Base-by-base conservation (phyloP, 2,329 filamentous ascomycete species). In the Tolypocladium capitatum region DNA sequence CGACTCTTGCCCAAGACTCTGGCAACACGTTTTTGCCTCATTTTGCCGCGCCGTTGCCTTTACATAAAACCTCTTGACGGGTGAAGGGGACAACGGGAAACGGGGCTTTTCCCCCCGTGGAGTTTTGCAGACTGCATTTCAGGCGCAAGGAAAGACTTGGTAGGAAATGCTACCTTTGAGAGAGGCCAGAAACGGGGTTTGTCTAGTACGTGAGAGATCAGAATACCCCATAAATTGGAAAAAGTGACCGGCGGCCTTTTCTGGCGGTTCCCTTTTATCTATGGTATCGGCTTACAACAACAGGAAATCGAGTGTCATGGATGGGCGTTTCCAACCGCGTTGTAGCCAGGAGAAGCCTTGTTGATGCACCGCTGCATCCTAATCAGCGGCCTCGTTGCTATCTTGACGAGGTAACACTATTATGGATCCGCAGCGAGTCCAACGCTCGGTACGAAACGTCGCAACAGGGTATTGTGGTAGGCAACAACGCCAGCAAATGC, bases 181-280 rank as follows among this genome's bases (percentile, higher is more conserved):
- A 18, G 6, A 7, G 24, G 38, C 38, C 5, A 28, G 30, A 42
- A 2, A 30, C 13, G 38, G 38, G 38, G n/a, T 11, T 42, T 42
- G 31, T 21, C 32, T 18, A 30, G 43, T 18, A 30, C 21, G 44
- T 36, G 16, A 36, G 33, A 46, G 18, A 35, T 35, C 32, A 46
- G 24, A 46, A 46, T 46, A 46, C 44, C 44, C 44, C 33, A 30
- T 46, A 46, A 46, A 46, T 46, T 46, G 44, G 34, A 46, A 46
- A 4, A 20, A 24, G 16, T 18, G 16, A 28, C 33, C 21, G 20
- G 34, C 2, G 27, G 28, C 31, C 14, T 4, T n/a, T 38, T 18
- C 24, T 18, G 5, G 9, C n/a, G n/a, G 9, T 18, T 24, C 20
- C 11, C 1, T 20, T 35, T 10, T 18, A 6, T 32, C 21, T 18